Evolutionary conservation across 2,329 filamentous ascomycete genomes (phyloP), one percentile per base, ranked within the genome.

Genomic region (Rhinocladiella mackenziei): DNA sequence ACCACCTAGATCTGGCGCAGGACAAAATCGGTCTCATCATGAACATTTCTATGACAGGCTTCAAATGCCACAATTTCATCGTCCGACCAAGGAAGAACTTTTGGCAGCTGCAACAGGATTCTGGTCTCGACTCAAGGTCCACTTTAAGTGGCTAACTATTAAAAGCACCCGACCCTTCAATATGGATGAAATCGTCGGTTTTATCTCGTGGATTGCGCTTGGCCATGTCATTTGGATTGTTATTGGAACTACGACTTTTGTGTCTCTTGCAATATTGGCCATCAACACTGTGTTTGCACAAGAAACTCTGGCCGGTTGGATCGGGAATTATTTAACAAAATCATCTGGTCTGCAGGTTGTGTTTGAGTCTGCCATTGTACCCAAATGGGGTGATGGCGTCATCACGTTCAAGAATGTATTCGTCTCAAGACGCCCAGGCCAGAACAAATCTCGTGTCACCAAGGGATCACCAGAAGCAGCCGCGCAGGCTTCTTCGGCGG

Each of bases 141-240:
- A 89, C 29, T 94, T 97, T 71, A 98, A 98, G 67, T 98, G 92
- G 92, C 83, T 92, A 58, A 94, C 92, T 2, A 98, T 98, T 58
- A 77, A 89, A 61, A 95, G 89, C 62, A 86, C 86, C 64, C 78
- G 92, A 26, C 92, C 92, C 0, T 98, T 92, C 79, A 98, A 94
- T 64, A 78, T 84, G 15, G 92, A 98, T 64, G 92, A 98, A 68
- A 96, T 95, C 73, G 86, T 89, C 33, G 92, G 92, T 3, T 91
- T 98, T 52, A 80, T 88, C 40, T 97, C 92, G 2, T 97, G 91
- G 91, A 84, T 98, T 51, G 77, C 97, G 51, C 75, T 96, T 41
- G 92, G 91, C 0, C 92, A 98, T 65, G 73, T 98, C 6, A 78
- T 95, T 8, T 98, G 92, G 92, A 80, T 98, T 56, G 76, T 97